Percentiles rank a stretch among this genome's conserved stretches.
phyloP scores from a whole-genome alignment of 257 asterid genomes.

The Petunia secreta region DNA sequence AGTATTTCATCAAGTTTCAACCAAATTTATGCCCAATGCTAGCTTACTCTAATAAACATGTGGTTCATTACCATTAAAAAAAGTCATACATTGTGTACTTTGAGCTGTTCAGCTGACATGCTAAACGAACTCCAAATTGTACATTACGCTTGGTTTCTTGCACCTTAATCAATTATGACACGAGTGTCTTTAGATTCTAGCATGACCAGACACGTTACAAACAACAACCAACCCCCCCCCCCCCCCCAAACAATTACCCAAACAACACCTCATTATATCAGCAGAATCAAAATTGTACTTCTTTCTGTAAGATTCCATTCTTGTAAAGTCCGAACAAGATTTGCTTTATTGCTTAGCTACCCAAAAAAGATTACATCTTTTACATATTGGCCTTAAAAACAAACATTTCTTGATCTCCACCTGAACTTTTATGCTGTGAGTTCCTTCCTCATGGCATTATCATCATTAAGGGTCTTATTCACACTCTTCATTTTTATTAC shows the following conservation, averaged over 20 bases:
- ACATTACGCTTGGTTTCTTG: neutral
- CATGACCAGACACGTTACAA: neutral
- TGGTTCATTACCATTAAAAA: neutral
- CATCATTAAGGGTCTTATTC: neutral
- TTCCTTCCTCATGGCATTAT: slow-evolving; percentile 6
- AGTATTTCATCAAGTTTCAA: no score
- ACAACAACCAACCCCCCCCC: neutral
- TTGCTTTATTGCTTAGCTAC: neutral
- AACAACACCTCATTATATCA: neutral
- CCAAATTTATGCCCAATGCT: no score
- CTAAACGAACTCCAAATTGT: neutral
- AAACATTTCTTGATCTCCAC: neutral
- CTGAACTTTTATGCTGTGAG: slow-evolving; percentile 1
- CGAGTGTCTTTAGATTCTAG: neutral
- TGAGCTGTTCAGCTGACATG: neutral
- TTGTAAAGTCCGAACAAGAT: slow-evolving; percentile 13
- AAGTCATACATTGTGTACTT: neutral
- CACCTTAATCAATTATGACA: slow-evolving; percentile 8
- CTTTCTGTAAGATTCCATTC: slow-evolving; percentile 14
- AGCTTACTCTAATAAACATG: neutral
- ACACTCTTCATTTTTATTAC: neutral
- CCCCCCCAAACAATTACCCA: neutral
- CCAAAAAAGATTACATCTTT: neutral
- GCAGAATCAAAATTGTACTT: neutral
- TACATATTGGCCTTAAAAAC: neutral